Base-by-base conservation (phyloP, 2,329 filamentous ascomycete genomes). In the Blastomyces parvus region DNA sequence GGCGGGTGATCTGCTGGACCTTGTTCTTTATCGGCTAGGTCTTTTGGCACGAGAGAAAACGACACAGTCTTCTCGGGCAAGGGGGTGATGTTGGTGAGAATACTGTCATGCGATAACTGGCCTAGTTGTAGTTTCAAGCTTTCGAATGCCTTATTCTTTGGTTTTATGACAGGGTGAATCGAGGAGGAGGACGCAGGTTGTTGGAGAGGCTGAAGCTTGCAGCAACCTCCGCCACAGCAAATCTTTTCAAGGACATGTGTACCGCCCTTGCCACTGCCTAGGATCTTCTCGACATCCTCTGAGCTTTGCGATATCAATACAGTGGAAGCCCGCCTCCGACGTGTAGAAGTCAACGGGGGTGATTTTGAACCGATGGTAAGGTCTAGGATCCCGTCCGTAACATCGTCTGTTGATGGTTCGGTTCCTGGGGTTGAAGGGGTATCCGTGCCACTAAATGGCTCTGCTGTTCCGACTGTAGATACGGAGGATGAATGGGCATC, bases 61-160 rank as follows among this genome's bases (percentile, higher is more conserved):
- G 86, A 88, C 46, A 91, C 83, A 0, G 84, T 93, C 76, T 89
- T 87, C 62, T 88, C 84, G 0, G 92, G 91, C 59, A 96, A 73
- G 8, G 88, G 85, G 62, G 84, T 81, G 30, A 92, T 78, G 68
- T 86, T 87, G 50, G 87, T 90, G 65, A 97, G 80, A 22, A 83
- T 80, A 59, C 86, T 90, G 66, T 86, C 82, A 64, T 86, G 77
- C 6, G 88, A 88, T 61, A 97, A 85, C 40, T 86, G 83, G 63
- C 86, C 86, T 65, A 97, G 82, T 69, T 88, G 89, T 68, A 97
- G 82, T 61, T 86, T 82, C 59, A 99, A 82, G 65, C 88, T 90
- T 63, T 85, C 83, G 78, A 89, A 99, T 19, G 94, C 94, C 64
- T 88, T 83, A 70, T 96, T 97, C 74, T 94, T 86, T 0, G 93